Percentiles rank a stretch among this genome's conserved stretches.
phyloP scores from a whole-genome alignment of 2,329 filamentous ascomycete species.

The Stachybotrys echinatus region DNA sequence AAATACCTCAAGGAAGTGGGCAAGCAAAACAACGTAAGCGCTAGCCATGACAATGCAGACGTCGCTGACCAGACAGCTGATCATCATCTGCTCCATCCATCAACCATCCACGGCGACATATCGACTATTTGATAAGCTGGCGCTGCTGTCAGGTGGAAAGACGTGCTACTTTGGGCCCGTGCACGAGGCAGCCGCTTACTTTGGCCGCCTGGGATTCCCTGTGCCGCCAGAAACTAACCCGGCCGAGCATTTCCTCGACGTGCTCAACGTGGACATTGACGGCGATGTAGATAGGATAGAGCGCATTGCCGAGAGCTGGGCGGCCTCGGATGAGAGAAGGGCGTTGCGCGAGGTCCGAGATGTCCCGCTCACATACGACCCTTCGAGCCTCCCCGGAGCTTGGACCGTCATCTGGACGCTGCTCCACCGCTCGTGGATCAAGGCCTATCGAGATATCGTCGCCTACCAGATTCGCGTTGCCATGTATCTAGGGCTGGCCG shows the following conservation, averaged over 20 bases:
- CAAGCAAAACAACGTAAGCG: slow-evolving; percentile 49
- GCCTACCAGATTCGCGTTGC: slow-evolving; percentile 77
- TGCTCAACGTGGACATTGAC: slow-evolving; percentile 73
- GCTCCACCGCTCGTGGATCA: slow-evolving; percentile 75
- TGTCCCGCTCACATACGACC: too few relatives aligned
- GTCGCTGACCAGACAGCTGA: slow-evolving; percentile 32
- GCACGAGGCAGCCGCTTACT: slow-evolving; percentile 54
- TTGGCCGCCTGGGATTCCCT: slow-evolving; percentile 51
- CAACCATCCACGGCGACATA: slow-evolving; percentile 79
- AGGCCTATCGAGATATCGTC: slow-evolving; percentile 77
- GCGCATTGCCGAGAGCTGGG: not conserved
- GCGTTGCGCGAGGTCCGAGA: too few relatives aligned
- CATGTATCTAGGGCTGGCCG: slow-evolving; percentile 72
- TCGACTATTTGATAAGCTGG: slow-evolving; percentile 72
- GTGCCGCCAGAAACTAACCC: slow-evolving; percentile 71
- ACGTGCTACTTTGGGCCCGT: slow-evolving; percentile 70
- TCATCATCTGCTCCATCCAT: slow-evolving; percentile 79
- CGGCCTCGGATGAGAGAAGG: slow-evolving; percentile 7
- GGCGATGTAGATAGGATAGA: slow-evolving; percentile 29
- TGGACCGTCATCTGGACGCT: slow-evolving; percentile 55
- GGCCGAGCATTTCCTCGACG: slow-evolving; percentile 73
- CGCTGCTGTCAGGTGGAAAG: slow-evolving; percentile 65
- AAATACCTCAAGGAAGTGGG: slow-evolving; percentile 65
- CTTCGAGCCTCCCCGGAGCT: slow-evolving; percentile 31
- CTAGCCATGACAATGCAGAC: not conserved